Percentiles rank a stretch among this genome's conserved stretches.
phyloP scores from a whole-genome alignment of 1,139 yeast species.

The Tardiomyces depauwii region DNA sequence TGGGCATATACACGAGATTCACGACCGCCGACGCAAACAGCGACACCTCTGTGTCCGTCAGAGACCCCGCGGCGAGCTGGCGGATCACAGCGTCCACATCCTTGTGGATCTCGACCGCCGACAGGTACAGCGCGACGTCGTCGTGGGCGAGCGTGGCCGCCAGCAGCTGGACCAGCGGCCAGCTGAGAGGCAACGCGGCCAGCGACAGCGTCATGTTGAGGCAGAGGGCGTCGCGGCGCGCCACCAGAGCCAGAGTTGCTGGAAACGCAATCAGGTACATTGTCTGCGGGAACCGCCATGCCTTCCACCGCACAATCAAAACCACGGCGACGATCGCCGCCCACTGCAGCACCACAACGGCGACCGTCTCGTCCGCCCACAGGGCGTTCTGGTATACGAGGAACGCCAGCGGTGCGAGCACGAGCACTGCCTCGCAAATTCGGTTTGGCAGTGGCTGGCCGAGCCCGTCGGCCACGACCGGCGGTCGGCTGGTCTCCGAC shows the following conservation, averaged over 20 bases:
- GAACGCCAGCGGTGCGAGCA: slow-evolving; percentile 1
- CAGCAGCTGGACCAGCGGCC: slow-evolving; percentile 7
- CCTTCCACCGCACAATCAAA: slow-evolving; percentile 3
- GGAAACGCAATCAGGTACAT: slow-evolving; percentile 15
- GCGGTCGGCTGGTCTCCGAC: neutral
- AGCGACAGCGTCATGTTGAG: slow-evolving; percentile 6
- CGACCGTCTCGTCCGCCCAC: neutral
- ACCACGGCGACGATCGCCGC: slow-evolving; percentile 4
- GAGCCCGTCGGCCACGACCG: slow-evolving; percentile 3
- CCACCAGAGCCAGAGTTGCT: slow-evolving; percentile 10
- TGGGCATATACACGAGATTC: neutral
- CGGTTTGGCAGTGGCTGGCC: slow-evolving; percentile 5
- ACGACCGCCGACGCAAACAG: slow-evolving; percentile 10
- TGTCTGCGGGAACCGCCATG: slow-evolving; percentile 12
- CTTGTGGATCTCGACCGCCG: slow-evolving; percentile 1
- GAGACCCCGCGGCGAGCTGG: slow-evolving; percentile 7
- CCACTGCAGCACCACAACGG: slow-evolving; percentile 4
- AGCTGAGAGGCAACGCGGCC: slow-evolving; percentile 9
- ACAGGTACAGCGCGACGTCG: slow-evolving; percentile 1
- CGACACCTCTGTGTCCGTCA: slow-evolving; percentile 13
- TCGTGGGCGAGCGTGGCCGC: slow-evolving; percentile 8
- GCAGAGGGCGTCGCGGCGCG: slow-evolving; percentile 8
- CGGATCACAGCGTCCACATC: neutral
- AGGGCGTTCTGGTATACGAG: slow-evolving; percentile 3
- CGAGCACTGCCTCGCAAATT: slow-evolving; percentile 3